Base-by-base conservation (phyloP, 495 filamentous ascomycete species). In the Stereocaulon alpinum region DNA sequence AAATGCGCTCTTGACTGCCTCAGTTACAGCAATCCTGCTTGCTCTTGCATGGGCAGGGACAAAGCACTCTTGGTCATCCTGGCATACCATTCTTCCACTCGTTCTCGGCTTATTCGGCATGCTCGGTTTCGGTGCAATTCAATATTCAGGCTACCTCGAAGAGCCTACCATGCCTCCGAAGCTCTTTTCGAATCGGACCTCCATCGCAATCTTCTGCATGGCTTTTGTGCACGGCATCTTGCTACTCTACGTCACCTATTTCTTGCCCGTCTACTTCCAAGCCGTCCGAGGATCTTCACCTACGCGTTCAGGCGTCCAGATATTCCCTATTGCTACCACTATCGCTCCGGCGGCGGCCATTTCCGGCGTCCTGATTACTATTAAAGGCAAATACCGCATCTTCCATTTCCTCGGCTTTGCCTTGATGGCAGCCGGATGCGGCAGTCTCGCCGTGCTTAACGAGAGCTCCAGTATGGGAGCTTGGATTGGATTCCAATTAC, bases 31-130 rank as follows among this genome's bases (percentile, higher is more conserved):
- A 6, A 72, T 86, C 55, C 68, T 84, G 4, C 72, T 84, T 24
- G 76, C 75, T 0, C 47, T 86, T 0, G 75, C 77, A 4, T 85
- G 78, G 77, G 83, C 75, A 1, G 82, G 80, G 0, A 65, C 73
- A 2, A 69, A 77, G 64, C 82, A 77, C 64, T 41, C 70, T 3
- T 87, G 84, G 82, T 59, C 55, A 18, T 67, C 66, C 0, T 80
- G 71, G 68, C 75, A 71, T 40, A 81, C 78, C 0, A 65, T 84
- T 6, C 9, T 55, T 1, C 60, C 64, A 0, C 56, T 72, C 4
- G 43, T 71, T 0, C 15, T 70, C 1, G 70, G 70, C 10, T 48
- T 66, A 6, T 34, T 59, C 1, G 69, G 66, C 0, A n/a, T 66
- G 15, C 43, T 55, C 1, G 22, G 22, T 4, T 72, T 71, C 56